Evolutionary conservation across 1,284 basidiomycete species (phyloP).

Genomic region (Cystobasidium pallidum): DNA sequence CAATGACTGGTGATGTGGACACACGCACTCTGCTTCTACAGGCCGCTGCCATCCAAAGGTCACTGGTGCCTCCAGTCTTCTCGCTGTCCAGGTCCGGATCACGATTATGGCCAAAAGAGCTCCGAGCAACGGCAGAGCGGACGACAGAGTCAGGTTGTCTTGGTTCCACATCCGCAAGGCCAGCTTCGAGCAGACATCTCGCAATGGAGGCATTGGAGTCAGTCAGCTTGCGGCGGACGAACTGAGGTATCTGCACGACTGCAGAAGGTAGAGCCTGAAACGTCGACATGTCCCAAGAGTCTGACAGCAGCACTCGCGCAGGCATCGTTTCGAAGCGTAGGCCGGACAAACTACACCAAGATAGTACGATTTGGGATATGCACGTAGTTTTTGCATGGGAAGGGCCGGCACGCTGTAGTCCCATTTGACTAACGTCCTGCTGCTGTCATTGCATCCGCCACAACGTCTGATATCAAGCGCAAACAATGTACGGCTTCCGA

Average conservation of each 20-base stretch:
- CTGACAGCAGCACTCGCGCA: too few species aligned
- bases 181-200: slow-evolving; percentile 2
- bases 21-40: slow-evolving; percentile 32
- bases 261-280: neutral
- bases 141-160: slow-evolving; percentile 6
- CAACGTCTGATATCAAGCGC: too few species aligned
- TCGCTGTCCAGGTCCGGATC: slow-evolving; percentile 8
- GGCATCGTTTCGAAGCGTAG: too few species aligned
- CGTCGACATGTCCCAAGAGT: too few species aligned
- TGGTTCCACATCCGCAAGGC: neutral
- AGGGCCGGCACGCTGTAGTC: too few species aligned
- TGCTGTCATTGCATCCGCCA: too few species aligned
- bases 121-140: neutral
- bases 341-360: too few species aligned
- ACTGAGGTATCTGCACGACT: neutral
- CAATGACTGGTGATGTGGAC: neutral
- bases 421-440: too few species aligned
- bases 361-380: too few species aligned
- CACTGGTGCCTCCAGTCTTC: slow-evolving; percentile 1
- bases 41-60: slow-evolving; percentile 18
- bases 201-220: neutral
- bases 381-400: too few species aligned
- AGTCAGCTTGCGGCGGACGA: neutral
- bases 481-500: too few species aligned
- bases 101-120: slow-evolving; percentile 1